Conservation (phyloP, 148 eudicot genomes). For the Persicaria tinctoria region DNA sequence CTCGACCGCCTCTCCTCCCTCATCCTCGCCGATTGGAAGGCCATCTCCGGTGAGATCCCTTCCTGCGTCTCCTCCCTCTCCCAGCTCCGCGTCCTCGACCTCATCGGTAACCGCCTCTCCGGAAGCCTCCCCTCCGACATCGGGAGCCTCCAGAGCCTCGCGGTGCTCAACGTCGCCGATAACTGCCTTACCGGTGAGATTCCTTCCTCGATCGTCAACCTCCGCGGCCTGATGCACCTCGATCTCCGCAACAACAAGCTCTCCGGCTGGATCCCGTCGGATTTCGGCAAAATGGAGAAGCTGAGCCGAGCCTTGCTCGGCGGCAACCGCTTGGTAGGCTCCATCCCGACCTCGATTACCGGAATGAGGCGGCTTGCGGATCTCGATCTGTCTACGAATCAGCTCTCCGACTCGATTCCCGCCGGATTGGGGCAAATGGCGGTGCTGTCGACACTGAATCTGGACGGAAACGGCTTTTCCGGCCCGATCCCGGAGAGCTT, state of each 20-base stretch:
- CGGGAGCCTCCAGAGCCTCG: conserved; percentile 45
- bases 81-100: conserved; percentile 55
- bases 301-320: conserved; percentile 46
- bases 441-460: conserved; percentile 38
- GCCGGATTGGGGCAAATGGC: conserved; percentile 41
- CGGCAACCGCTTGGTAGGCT: conserved; percentile 51
- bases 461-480: conserved; percentile 57
- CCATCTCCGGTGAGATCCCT: conserved; percentile 66
- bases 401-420: conserved; percentile 54
- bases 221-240: conserved; percentile 33
- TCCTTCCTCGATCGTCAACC: conserved; percentile 44
- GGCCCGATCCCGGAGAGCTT: conserved; percentile 24
- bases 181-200: conserved; percentile 46
- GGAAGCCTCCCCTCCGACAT: conserved; percentile 56
- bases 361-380: conserved; percentile 35
- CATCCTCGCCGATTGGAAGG: conserved; percentile 86
- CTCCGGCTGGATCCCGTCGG: conserved; percentile 43
- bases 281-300: conserved; percentile 40
- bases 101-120: conserved; percentile 53
- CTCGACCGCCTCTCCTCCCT: conserved; percentile 59
- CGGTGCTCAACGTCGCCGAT: conserved; percentile 28
- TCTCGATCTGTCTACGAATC: conserved; percentile 42
- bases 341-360: conserved; percentile 54
- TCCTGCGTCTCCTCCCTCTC: conserved; percentile 42
- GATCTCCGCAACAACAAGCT: conserved; percentile 39